Evolutionary conservation across 192 early-diverging fungal species (phyloP).

Genomic region (Coemansia sp.): DNA sequence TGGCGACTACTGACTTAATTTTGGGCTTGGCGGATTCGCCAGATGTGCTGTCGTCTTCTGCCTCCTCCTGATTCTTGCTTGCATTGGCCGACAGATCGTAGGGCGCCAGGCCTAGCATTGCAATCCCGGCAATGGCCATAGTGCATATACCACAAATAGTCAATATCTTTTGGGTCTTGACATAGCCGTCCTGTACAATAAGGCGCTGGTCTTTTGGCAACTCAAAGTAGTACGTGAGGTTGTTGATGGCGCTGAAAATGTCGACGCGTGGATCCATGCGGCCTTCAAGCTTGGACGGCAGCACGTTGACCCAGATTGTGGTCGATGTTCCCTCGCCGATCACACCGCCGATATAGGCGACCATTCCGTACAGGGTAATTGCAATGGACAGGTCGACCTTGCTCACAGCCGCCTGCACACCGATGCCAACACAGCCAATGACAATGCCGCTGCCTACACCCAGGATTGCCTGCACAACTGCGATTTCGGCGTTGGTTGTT

Average conservation of each 20-base stretch:
- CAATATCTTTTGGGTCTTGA: constrained; percentile 36
- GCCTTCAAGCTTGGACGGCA: constrained; percentile 29
- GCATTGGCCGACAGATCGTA: constrained; percentile 7
- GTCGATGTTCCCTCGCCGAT: constrained; percentile 45
- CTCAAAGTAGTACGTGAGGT: constrained; percentile 45
- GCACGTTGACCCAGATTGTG: constrained; percentile 45
- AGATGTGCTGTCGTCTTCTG: background rate
- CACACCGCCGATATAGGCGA: constrained; percentile 45
- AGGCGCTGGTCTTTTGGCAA: constrained; percentile 45
- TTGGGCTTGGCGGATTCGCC: background rate
- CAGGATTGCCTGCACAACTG: constrained; percentile 30
- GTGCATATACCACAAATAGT: constrained; percentile 49
- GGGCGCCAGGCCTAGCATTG: constrained; percentile 43
- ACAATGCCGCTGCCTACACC: constrained; percentile 44
- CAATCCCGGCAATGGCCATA: constrained; percentile 33
- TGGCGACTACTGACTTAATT: background rate
- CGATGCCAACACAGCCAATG: constrained; percentile 46
- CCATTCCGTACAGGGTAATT: constrained; percentile 45
- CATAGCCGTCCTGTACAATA: constrained; percentile 42
- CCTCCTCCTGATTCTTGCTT: background rate
- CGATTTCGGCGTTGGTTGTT: constrained; percentile 43
- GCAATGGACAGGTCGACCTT: constrained; percentile 41
- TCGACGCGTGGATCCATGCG: constrained; percentile 23
- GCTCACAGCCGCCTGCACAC: constrained; percentile 38
- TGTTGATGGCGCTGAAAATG: constrained; percentile 38